These are phyloP conservation scores for Lachnellula cervina DNA, from an alignment of 2,329 filamentous ascomycete genomes.

Conservation along the genomic window DNA sequence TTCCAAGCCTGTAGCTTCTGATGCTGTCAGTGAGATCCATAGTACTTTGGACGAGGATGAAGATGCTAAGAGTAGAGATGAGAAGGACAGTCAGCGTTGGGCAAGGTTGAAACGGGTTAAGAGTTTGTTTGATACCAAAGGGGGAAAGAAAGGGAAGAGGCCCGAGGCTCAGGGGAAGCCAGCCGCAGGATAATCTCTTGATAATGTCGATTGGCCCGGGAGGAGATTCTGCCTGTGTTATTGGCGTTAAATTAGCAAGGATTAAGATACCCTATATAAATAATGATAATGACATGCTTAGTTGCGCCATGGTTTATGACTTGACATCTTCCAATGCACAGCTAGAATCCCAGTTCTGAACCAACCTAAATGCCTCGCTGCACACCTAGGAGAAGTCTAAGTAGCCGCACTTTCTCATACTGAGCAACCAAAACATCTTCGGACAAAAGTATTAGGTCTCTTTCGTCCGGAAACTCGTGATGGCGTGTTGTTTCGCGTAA, in stretches of 20 bases:
- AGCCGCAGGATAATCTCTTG: neutral
- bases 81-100: conserved; percentile 69
- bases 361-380: neutral
- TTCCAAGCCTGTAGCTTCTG: conserved; percentile 2
- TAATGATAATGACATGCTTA: neutral
- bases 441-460: too few species aligned
- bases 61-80: conserved; percentile 41
- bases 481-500: neutral
- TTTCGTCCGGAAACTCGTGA: too few species aligned
- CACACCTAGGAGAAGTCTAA: neutral
- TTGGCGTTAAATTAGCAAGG: neutral
- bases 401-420: neutral
- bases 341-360: too few species aligned
- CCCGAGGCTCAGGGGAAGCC: neutral
- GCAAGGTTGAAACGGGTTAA: conserved; percentile 66
- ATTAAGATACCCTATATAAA: neutral
- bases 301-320: neutral
- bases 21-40: conserved; percentile 5
- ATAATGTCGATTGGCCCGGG: neutral
- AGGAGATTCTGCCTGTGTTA: neutral
- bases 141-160: conserved; percentile 42
- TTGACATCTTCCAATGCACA: neutral
- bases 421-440: too few species aligned
- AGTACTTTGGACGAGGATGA: conserved; percentile 26
- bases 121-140: conserved; percentile 65